These are phyloP conservation scores for Leavenworthia alabamica DNA, from an alignment of 345 rosid species.

Conservation along the genomic window DNA sequence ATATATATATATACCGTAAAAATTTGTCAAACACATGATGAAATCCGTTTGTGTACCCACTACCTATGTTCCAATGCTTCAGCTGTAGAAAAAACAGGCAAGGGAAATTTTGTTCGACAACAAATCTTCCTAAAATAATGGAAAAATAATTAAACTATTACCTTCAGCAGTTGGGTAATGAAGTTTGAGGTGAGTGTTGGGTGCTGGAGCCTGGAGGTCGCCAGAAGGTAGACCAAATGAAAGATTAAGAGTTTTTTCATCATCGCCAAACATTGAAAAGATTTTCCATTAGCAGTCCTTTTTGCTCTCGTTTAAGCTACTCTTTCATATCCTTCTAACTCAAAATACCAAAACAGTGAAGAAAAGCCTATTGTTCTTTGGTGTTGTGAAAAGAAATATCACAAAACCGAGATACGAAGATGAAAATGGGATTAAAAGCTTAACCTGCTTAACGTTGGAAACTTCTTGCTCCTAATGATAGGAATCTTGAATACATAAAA, in stretches of 20 bases:
- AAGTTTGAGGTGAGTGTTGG: constrained; percentile 35
- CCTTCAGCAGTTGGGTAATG: constrained; percentile 32
- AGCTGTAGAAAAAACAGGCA: too few relatives aligned
- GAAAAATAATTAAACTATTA: constrained; percentile 7
- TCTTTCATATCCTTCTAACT: constrained; percentile 80
- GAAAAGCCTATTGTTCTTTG: neutral
- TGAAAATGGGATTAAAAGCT: neutral
- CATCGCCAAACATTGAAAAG: constrained; percentile 83
- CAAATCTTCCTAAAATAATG: neutral
- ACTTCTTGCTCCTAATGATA: constrained; percentile 77
- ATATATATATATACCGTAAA: too few relatives aligned
- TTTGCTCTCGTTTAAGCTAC: constrained; percentile 53
- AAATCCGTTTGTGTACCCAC: too few relatives aligned
- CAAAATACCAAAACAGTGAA: constrained; percentile 15
- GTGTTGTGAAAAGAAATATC: neutral
- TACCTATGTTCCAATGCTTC: too few relatives aligned
- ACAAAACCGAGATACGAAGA: neutral
- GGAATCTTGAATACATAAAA: constrained; percentile 50
- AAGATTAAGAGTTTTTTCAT: constrained; percentile 40
- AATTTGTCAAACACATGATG: too few relatives aligned
- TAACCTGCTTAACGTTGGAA: constrained; percentile 85
- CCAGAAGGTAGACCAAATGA: constrained; percentile 31
- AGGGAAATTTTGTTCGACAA: too few relatives aligned
- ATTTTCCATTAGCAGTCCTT: too few relatives aligned
- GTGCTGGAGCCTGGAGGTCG: constrained; percentile 27